Percentiles rank a stretch among this genome's conserved stretches.
phyloP scores from a whole-genome alignment of 2,329 filamentous ascomycete species.

The Tolypocladium cylindrosporum region DNA sequence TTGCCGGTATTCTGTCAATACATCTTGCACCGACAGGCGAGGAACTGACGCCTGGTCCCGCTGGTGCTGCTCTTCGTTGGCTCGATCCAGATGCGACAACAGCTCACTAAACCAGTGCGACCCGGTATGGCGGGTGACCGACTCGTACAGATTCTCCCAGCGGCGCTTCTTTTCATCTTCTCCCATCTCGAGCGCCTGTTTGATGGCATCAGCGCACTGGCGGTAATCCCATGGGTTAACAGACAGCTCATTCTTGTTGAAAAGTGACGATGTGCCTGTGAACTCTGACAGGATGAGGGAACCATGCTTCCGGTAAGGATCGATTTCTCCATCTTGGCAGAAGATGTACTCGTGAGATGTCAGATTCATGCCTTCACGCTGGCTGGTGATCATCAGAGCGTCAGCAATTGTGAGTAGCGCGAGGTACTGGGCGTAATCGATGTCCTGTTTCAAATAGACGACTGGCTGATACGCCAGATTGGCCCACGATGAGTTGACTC shows the following conservation, averaged over 20 bases:
- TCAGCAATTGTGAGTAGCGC: conserved; percentile 83
- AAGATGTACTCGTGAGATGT: conserved; percentile 91
- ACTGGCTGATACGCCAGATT: conserved; percentile 87
- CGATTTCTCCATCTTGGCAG: conserved; percentile 74
- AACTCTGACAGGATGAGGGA: conserved; percentile 92
- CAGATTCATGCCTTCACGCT: conserved; percentile 94
- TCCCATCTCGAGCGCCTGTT: conserved; percentile 72
- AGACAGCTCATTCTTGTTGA: conserved; percentile 67
- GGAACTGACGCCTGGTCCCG: conserved; percentile 82
- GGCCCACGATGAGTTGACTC: conserved; percentile 86
- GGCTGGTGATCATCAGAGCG: conserved; percentile 84
- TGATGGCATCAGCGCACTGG: conserved; percentile 77
- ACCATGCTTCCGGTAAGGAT: conserved; percentile 67
- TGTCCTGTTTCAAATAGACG: conserved; percentile 90
- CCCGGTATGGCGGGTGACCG: conserved; percentile 74
- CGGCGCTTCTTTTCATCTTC: conserved; percentile 62
- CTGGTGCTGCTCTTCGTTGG: conserved; percentile 74
- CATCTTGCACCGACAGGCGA: conserved; percentile 59
- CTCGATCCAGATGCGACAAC: conserved; percentile 56
- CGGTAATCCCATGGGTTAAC: conserved; percentile 96
- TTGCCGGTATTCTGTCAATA: conserved; percentile 56
- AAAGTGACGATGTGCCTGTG: conserved; percentile 81
- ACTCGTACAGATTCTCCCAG: conserved; percentile 63
- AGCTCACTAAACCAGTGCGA: conserved; percentile 76
- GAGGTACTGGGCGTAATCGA: conserved; percentile 84